Percentiles rank a stretch among this genome's conserved stretches.
Evolutionary conservation across 768 basidiomycete genomes (phyloP).

Genomic region (Rhodotorula kratochvilovae): DNA sequence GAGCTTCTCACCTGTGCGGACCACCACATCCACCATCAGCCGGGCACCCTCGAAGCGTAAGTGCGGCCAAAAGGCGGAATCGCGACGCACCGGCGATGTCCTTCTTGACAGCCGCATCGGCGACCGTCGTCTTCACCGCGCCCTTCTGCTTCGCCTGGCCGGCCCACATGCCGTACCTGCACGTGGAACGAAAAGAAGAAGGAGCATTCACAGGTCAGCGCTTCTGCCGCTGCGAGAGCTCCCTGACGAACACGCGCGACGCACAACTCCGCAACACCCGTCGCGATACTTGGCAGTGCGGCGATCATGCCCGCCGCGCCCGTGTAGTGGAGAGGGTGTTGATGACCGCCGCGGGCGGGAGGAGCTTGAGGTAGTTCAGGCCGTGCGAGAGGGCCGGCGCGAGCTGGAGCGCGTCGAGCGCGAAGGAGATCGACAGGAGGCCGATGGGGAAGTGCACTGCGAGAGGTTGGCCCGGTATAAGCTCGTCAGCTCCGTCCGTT

Average conservation of each 20-base stretch:
- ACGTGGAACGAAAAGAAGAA: neutral
- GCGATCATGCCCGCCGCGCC: constrained; percentile 45
- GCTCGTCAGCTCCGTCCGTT: neutral
- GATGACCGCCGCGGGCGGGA: constrained; percentile 43
- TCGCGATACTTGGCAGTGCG: constrained; percentile 44
- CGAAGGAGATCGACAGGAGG: constrained; percentile 40
- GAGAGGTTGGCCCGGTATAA: neutral
- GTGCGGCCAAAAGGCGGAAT: neutral
- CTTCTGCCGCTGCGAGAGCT: rapidly evolving
- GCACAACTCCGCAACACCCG: constrained; percentile 45
- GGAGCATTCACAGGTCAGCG: neutral
- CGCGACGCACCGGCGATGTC: constrained; percentile 30
- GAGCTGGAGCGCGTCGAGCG: constrained; percentile 41
- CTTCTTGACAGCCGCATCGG: constrained; percentile 12
- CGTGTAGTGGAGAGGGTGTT: constrained; percentile 45
- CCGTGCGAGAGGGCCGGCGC: constrained; percentile 40
- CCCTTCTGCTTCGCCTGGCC: constrained; percentile 42
- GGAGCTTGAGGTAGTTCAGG: constrained; percentile 30
- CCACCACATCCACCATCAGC: neutral
- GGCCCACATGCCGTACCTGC: constrained; percentile 43
- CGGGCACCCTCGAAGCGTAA: neutral
- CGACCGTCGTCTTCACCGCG: constrained; percentile 33
- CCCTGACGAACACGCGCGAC: neutral
- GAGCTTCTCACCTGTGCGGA: constrained; percentile 40
- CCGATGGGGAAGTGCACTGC: constrained; percentile 42